Base-by-base conservation (phyloP, 2,329 filamentous ascomycete species). In the Dichotomopilus funicola region DNA sequence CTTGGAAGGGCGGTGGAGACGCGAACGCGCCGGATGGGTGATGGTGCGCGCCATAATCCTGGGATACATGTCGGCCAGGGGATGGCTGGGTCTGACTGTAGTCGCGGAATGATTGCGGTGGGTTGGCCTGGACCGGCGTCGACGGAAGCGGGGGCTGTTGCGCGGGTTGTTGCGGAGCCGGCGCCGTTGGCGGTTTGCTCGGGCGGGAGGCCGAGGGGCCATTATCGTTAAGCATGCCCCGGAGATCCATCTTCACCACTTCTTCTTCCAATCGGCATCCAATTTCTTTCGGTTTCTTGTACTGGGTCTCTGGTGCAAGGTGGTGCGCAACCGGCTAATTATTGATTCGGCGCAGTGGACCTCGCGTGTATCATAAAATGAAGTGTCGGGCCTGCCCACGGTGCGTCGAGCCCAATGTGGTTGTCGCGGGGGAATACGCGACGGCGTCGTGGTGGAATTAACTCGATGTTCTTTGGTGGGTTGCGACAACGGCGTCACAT, bases 201-300 rank as follows among this genome's bases (percentile, higher is more conserved):
- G 63, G 58, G 57, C 60, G 51, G 9, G 66, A 60, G 13, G 67
- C 64, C 54, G 67, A 63, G 50, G 69, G 67, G 50, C 72, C 75
- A 62, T 71, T 75, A 59, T 79, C 79, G 67, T 82, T 83, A 48
- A 83, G 69, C 63, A 84, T 78, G 12, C 74, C 75, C 60, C 73
- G 70, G 55, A 82, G 73, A 71, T 81, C 78, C 79, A 82, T 72
- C 55, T 61, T 68, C 60, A 52, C 37, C 6, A 10, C 40, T 38
- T 8, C 41, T 27, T 27, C 19, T 27, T 27, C 19, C 19, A 27
- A 27, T 27, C 19, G 4, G 40, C 43, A n/a, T 35, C 34, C 27
- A n/a, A n/a, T 33, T 12, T 37, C 11, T 40, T 37, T 51, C 31
- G 40, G 53, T 48, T 48, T 40, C 11, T 34, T 13, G 31, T 49